These are phyloP conservation scores for Plasmodium blacklocki DNA, from an alignment of 169 alveolate genomes.

Conservation along the genomic window DNA sequence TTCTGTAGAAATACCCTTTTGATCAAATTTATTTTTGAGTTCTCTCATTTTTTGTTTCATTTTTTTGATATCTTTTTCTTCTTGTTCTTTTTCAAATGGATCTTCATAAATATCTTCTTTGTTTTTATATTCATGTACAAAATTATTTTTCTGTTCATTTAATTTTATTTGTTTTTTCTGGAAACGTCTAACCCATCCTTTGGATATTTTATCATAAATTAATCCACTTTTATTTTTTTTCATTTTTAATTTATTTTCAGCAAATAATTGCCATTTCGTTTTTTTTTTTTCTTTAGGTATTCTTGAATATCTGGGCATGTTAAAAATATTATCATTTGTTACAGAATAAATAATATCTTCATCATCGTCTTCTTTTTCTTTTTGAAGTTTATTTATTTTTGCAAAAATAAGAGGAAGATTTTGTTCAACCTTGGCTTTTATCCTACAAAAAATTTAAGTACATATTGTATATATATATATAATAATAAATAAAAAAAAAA, in stretches of 20 bases:
- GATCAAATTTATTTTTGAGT: conserved; percentile 53
- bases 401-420: conserved; percentile 7
- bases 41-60: conserved; percentile 63
- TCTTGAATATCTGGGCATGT: conserved; percentile 45
- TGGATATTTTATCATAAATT: conserved; percentile 21
- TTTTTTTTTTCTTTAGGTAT: conserved; percentile 38
- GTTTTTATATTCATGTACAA: conserved; percentile 49
- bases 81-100: conserved; percentile 44
- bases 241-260: conserved; percentile 23
- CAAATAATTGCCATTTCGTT: conserved; percentile 48
- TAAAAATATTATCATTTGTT: conserved; percentile 27
- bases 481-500: neutral
- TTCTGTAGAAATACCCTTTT: conserved; percentile 37
- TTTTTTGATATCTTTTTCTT: conserved; percentile 63
- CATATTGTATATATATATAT: neutral
- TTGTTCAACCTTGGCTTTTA: conserved; percentile 25
- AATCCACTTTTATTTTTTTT: conserved; percentile 46
- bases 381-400: conserved; percentile 22
- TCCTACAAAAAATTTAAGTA: conserved; percentile 1
- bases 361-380: conserved; percentile 5
- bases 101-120: conserved; percentile 47
- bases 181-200: conserved; percentile 59
- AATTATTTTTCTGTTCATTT: conserved; percentile 32
- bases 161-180: conserved; percentile 55
- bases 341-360: conserved; percentile 10